Evolutionary conservation across 768 basidiomycete genomes (phyloP).

Genomic region (Lentinula aciculospora): DNA sequence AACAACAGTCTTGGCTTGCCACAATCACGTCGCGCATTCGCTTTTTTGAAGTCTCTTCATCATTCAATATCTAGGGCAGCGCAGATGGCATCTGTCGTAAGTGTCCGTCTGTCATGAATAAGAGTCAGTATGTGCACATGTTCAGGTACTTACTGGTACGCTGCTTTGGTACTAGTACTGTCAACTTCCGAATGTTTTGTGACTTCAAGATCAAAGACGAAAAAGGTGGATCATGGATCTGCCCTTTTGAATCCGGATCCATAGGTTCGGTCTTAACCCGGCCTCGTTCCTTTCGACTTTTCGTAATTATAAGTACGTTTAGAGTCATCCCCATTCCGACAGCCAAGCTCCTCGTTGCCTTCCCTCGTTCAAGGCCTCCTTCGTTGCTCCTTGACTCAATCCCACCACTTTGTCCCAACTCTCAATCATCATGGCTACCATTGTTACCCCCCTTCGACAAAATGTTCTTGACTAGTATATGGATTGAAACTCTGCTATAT

Average conservation of each 20-base stretch:
- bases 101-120: no score
- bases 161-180: no score
- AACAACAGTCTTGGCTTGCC: no score
- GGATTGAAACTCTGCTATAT: slow-evolving; percentile 5
- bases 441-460: not conserved
- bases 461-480: slow-evolving; percentile 5
- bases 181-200: no score
- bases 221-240: not conserved
- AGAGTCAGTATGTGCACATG: no score
- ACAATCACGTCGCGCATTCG: no score
- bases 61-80: no score
- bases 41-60: no score
- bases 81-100: no score
- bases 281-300: not conserved
- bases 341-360: not conserved
- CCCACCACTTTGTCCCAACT: not conserved
- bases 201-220: no score
- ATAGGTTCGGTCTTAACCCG: not conserved
- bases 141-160: no score
- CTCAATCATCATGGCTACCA: not conserved
- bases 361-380: not conserved
- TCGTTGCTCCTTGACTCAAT: not conserved
- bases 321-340: not conserved
- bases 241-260: not conserved
- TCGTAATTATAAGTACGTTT: not conserved